Conservation (phyloP, 2,329 filamentous ascomycete species). For the Aureobasidium musti region DNA sequence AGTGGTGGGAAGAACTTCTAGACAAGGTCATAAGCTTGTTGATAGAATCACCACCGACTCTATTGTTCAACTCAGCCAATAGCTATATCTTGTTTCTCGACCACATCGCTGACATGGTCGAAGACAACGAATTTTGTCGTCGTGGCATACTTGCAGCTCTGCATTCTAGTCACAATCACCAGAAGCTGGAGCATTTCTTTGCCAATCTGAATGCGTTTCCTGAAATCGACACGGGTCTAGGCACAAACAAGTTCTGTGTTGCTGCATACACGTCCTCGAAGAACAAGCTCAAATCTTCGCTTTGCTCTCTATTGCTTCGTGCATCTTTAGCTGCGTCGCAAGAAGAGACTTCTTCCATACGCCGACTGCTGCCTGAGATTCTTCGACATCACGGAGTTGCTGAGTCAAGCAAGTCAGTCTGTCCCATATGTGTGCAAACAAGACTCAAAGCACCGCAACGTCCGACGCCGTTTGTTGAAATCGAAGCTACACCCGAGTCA, state of each 20-base stretch:
- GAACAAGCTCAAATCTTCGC: constrained; percentile 15
- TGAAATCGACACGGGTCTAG: not conserved
- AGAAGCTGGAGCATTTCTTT: constrained; percentile 20
- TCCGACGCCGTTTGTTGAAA: constrained; percentile 40
- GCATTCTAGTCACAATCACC: not conserved
- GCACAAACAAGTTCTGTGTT: constrained; percentile 15
- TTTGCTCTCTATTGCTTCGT: constrained; percentile 28
- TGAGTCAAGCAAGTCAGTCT: constrained; percentile 1
- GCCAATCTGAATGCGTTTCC: not conserved
- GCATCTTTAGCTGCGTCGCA: constrained; percentile 27
- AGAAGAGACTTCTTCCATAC: constrained; percentile 26
- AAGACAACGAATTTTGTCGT: constrained; percentile 12
- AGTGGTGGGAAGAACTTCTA: constrained; percentile 21
- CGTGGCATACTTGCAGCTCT: constrained; percentile 13
- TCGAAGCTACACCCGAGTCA: constrained; percentile 44
- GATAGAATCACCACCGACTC: not conserved
- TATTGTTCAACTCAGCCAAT: constrained; percentile 8
- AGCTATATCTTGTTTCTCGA: constrained; percentile 7
- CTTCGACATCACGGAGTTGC: constrained; percentile 31
- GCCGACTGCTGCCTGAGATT: constrained; percentile 9
- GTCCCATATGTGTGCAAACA: constrained; percentile 3
- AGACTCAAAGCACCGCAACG: constrained; percentile 3
- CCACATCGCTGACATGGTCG: constrained; percentile 10
- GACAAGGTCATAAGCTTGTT: constrained; percentile 14
- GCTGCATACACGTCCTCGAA: not conserved